A percentile compares a stretch with the other conserved stretches of the same genome.
Evolutionary conservation across 257 asterid genomes (phyloP).

Genomic region (Galeopsis tetrahit): DNA sequence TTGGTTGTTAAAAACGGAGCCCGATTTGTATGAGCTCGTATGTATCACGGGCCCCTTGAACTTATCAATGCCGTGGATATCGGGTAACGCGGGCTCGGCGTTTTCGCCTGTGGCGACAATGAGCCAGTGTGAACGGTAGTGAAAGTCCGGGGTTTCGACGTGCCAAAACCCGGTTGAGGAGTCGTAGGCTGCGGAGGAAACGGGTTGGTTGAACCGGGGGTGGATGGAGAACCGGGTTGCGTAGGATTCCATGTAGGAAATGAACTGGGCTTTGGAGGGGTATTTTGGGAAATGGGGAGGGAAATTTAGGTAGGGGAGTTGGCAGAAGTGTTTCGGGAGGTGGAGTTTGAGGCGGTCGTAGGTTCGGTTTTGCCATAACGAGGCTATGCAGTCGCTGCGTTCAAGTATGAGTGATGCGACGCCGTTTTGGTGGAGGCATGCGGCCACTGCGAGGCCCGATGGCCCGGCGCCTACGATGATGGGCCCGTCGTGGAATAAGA

Average conservation of each 20-base stretch:
- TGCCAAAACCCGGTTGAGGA: conserved; percentile 49
- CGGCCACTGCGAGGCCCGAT: conserved; percentile 91
- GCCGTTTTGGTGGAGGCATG: conserved; percentile 67
- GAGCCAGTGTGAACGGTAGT: conserved; percentile 56
- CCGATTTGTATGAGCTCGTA: conserved; percentile 65
- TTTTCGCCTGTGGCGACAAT: conserved; percentile 90
- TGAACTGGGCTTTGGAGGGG: conserved; percentile 71
- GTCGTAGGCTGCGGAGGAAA: conserved; percentile 53
- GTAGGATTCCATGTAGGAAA: conserved; percentile 72
- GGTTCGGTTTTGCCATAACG: conserved; percentile 76
- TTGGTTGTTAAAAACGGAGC: conserved; percentile 51
- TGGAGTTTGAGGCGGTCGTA: conserved; percentile 89
- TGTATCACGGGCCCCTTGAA: conserved; percentile 67
- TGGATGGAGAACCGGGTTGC: conserved; percentile 53
- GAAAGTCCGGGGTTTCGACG: conserved; percentile 45
- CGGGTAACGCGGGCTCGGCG: conserved; percentile 77
- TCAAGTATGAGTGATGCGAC: conserved; percentile 74
- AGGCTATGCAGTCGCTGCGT: conserved; percentile 74
- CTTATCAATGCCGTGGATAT: conserved; percentile 58
- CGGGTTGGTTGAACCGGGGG: conserved; percentile 62
- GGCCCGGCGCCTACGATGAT: conserved; percentile 93
- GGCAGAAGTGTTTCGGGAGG: conserved; percentile 75
- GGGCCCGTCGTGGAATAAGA: conserved; percentile 52
- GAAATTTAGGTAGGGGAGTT: conserved; percentile 65
- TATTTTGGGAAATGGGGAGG: conserved; percentile 71